Evolutionary conservation across 1,139 yeast genomes (phyloP).

Genomic region (Groenewaldozyma sp.): DNA sequence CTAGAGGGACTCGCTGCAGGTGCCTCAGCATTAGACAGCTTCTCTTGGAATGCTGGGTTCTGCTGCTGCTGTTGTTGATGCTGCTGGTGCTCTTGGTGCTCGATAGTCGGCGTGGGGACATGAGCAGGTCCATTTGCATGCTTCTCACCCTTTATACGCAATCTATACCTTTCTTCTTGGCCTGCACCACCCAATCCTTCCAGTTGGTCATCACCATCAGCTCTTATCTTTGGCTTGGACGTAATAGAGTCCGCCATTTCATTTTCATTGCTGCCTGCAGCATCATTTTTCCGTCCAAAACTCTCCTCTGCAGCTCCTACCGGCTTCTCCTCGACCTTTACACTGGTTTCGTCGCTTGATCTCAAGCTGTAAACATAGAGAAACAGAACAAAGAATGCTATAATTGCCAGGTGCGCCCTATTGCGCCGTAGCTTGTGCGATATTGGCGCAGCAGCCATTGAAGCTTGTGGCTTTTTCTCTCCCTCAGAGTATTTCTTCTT

Average conservation of each 20-base stretch:
- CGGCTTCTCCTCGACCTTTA: background rate
- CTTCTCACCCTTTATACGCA: background rate
- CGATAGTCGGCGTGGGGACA: background rate
- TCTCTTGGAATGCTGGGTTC: background rate
- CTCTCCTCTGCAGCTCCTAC: background rate
- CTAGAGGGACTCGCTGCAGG: background rate
- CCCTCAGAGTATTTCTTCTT: no score
- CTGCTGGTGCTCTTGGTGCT: no score
- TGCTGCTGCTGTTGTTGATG: no score
- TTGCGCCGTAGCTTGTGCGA: conserved; percentile 7
- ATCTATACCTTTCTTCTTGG: background rate
- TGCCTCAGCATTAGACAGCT: background rate
- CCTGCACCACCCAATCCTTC: background rate
- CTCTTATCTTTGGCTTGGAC: background rate
- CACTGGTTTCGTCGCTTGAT: background rate
- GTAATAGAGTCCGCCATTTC: background rate
- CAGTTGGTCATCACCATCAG: background rate
- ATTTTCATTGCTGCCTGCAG: background rate
- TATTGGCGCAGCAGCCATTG: background rate
- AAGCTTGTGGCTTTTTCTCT: no score
- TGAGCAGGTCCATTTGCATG: background rate
- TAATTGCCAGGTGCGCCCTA: conserved; percentile 4
- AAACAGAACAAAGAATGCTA: conserved; percentile 5
- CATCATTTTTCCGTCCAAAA: background rate
- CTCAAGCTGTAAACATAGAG: background rate